Evolutionary conservation across 306 rosid genomes (phyloP).

Genomic region (Rosa chinensis): DNA sequence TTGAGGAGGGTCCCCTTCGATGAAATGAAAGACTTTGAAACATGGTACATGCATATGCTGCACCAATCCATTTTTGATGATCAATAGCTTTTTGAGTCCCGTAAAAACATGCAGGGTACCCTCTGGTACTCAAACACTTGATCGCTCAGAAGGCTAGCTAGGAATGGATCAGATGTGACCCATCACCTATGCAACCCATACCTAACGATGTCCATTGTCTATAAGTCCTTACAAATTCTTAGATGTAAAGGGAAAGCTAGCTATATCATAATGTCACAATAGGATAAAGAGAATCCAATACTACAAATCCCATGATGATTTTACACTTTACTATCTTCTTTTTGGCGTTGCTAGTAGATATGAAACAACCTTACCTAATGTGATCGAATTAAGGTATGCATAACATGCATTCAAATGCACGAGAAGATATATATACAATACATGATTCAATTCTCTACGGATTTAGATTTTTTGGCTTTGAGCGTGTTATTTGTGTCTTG

Average conservation of each 20-base stretch:
- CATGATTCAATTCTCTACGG: too few species aligned
- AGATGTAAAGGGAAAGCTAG: background rate
- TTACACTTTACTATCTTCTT: background rate
- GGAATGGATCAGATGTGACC: background rate
- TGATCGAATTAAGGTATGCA: background rate
- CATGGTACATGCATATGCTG: slow-evolving; percentile 5
- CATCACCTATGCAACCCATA: background rate
- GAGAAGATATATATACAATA: background rate
- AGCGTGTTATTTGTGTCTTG: too few species aligned
- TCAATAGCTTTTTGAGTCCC: background rate
- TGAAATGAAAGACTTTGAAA: background rate
- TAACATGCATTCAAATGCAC: background rate
- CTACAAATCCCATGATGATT: background rate
- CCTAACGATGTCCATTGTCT: background rate
- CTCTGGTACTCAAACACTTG: background rate
- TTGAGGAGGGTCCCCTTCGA: slow-evolving; percentile 6
- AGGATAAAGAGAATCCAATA: background rate
- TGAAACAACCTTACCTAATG: background rate
- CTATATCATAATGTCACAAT: background rate
- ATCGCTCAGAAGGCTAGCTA: background rate
- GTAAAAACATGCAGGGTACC: background rate
- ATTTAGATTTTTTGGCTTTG: too few species aligned
- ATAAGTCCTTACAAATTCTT: background rate
- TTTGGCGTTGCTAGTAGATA: background rate
- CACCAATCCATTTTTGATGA: background rate